A percentile compares a stretch with the other conserved stretches of the same genome.
These are phyloP conservation scores for Colletotrichum viniferum DNA, from an alignment of 2,329 filamentous ascomycete genomes.

Conservation along the genomic window DNA sequence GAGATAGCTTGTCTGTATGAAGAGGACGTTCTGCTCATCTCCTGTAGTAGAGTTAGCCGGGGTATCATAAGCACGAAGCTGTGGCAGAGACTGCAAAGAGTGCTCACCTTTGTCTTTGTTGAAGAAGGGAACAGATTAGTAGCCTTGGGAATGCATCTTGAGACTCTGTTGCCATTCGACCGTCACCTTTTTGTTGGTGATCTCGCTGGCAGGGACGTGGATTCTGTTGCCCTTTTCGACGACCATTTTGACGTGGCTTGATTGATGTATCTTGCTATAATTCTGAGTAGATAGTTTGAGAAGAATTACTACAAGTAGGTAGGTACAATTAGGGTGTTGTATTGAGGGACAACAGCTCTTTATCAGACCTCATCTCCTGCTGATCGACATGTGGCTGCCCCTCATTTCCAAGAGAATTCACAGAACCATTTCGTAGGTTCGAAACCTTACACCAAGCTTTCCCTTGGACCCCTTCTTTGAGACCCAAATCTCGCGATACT, in stretches of 20 bases:
- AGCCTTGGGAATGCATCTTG: neutral
- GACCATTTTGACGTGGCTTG: neutral
- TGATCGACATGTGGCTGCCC: neutral
- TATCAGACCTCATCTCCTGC: neutral
- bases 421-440: neutral
- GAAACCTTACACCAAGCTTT: neutral
- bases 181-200: neutral
- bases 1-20: neutral
- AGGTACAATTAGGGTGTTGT: accelerated
- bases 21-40: neutral
- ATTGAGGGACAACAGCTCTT: neutral
- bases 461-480: neutral
- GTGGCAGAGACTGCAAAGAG: neutral
- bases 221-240: neutral
- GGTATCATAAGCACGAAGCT: neutral
- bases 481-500: neutral
- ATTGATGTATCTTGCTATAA: neutral
- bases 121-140: neutral
- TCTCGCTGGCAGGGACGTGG: neutral
- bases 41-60: neutral
- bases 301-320: accelerated
- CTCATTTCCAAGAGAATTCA: neutral
- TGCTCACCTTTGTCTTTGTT: neutral
- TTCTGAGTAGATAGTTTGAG: neutral
- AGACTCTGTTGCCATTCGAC: neutral